Percentiles rank a stretch among this genome's conserved stretches.
These are phyloP conservation scores for Mortierella sp. DNA, from an alignment of 371 early-diverging fungal genomes.

Conservation along the genomic window DNA sequence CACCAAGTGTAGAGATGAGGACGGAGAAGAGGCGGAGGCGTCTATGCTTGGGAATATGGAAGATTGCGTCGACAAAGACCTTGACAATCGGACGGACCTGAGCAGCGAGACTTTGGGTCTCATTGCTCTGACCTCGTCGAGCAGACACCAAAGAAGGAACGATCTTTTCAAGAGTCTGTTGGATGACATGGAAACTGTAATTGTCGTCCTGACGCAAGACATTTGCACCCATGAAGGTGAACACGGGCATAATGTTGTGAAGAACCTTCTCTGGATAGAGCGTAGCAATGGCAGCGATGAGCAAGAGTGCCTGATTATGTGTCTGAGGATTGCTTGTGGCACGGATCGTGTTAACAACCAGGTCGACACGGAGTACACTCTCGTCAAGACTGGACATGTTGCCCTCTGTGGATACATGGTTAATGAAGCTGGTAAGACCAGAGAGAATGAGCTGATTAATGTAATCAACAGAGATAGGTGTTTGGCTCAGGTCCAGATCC, in stretches of 20 bases:
- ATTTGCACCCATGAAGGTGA: constrained; percentile 98
- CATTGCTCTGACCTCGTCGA: constrained; percentile 61
- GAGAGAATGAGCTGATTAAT: constrained; percentile 87
- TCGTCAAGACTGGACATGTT: constrained; percentile 56
- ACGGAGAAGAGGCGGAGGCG: constrained; percentile 88
- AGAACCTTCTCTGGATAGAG: constrained; percentile 88
- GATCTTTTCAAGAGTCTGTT: constrained; percentile 87
- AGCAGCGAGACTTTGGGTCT: constrained; percentile 55
- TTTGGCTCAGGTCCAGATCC: constrained; percentile 62
- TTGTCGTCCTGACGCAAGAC: constrained; percentile 94
- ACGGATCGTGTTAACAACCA: constrained; percentile 91
- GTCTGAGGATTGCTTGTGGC: constrained; percentile 95
- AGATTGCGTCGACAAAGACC: constrained; percentile 91
- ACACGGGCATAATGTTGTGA: constrained; percentile 94
- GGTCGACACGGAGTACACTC: constrained; percentile 74
- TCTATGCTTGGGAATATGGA: constrained; percentile 94
- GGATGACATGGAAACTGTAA: constrained; percentile 95
- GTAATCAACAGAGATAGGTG: constrained; percentile 83
- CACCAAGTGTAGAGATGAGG: constrained; percentile 85
- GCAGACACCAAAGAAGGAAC: constrained; percentile 83
- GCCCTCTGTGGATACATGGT: constrained; percentile 42
- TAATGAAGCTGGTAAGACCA: constrained; percentile 74
- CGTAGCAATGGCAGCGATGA: constrained; percentile 90
- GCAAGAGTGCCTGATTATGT: constrained; percentile 87
- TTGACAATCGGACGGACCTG: constrained; percentile 81